Evolutionary conservation across 805 yeast species (phyloP), one percentile per base, ranked within the genome.

Genomic region (Naumovozyma castellii): DNA sequence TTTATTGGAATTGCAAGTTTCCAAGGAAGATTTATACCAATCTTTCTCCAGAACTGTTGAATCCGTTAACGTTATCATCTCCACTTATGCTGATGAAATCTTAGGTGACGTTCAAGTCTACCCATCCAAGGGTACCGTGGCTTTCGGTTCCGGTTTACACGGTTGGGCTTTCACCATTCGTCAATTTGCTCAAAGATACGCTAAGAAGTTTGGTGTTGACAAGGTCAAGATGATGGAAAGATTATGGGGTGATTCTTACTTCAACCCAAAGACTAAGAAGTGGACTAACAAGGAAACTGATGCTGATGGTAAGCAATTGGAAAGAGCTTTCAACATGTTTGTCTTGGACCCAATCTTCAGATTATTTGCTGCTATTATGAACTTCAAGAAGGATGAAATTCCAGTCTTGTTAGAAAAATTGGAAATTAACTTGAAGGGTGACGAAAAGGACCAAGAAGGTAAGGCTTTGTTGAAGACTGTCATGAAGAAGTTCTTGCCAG

Each of bases 101-200:
- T 72, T 90, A 53, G 98, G 98, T 76, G 97, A 90, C 66, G 81
- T 76, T 63, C 97, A 90, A 78, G 97, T 90, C 53, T 90, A 82
- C 95, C 98, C 98, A 72, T 94, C 90, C 71, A 71, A 73, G 68
- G 98, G 98, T 76, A 90, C 97, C 71, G 95, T 90, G 66, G 98
- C 98, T 59, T 90, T 90, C 73, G 97, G 95, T 78, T 92, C 97
- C 71, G 98, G 97, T 84, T 78, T 90, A 67, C 98, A 90, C 81
- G 98, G 98, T 73, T 90, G 98, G 98, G 97, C 97, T 68, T 90
- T 90, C 90, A 90, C 98, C 61, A 83, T 90, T 67, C 86, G 98
- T 74, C 97, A 90, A 78, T 90, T 90, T 61, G 97, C 97, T 62
- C 5, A 9, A 9, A 29, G 32, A 29, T 90, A 92, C 81, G 79